Evolutionary conservation across 106 monocot species (phyloP).

Genomic region (Apostasia ramifera): DNA sequence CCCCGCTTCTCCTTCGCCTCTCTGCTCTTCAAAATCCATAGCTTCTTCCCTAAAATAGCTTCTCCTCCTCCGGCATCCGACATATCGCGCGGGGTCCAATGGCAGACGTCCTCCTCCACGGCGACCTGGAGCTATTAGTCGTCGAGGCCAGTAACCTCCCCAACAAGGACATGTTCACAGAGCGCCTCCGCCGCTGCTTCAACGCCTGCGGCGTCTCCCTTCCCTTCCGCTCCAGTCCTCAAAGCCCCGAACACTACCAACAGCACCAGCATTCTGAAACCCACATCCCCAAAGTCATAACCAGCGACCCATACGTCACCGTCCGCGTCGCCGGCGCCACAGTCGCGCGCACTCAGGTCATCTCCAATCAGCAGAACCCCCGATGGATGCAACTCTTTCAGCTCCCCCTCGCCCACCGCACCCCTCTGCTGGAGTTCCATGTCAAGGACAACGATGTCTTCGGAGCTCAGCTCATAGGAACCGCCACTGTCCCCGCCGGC

Average conservation of each 20-base stretch:
- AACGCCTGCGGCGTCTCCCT: constrained; percentile 22
- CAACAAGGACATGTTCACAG: constrained; percentile 62
- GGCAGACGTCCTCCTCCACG: constrained; percentile 35
- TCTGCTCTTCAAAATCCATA: too few relatives aligned
- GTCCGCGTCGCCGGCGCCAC: constrained; percentile 40
- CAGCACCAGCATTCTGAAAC: background rate
- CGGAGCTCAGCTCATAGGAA: constrained; percentile 49
- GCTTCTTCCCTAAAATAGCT: too few relatives aligned
- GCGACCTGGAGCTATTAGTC: constrained; percentile 52
- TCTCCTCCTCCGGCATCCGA: too few relatives aligned
- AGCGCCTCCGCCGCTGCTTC: constrained; percentile 45
- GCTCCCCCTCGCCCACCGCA: constrained; percentile 49
- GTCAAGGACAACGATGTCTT: constrained; percentile 76
- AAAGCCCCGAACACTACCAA: background rate
- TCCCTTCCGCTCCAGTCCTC: background rate
- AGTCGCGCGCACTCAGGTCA: constrained; percentile 48
- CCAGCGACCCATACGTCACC: constrained; percentile 71
- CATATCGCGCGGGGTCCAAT: too few relatives aligned
- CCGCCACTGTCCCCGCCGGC: constrained; percentile 12
- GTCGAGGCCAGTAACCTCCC: constrained; percentile 48
- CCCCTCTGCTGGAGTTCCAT: constrained; percentile 27
- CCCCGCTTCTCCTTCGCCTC: too few relatives aligned
- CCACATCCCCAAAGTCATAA: constrained; percentile 25
- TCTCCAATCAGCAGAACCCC: constrained; percentile 47
- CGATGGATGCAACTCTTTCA: constrained; percentile 43